A percentile compares a stretch with the other conserved stretches of the same genome.
Evolutionary conservation across 805 yeast species (phyloP).

Genomic region (Barnettozyma populi): DNA sequence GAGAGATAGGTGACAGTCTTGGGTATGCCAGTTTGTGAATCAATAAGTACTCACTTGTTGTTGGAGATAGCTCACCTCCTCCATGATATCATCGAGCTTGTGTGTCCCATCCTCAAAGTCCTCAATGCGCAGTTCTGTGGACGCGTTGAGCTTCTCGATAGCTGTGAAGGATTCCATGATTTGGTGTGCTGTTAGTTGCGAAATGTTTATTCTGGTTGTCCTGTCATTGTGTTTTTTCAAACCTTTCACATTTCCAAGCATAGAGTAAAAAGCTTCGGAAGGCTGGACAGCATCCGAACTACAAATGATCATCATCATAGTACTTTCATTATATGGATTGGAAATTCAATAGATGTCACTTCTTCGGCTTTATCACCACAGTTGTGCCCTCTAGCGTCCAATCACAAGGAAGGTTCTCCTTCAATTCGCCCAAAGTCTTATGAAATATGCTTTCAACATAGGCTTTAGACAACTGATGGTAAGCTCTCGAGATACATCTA

Average conservation of each 20-base stretch:
- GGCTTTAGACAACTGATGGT: slow-evolving; percentile 28
- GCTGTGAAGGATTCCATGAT: slow-evolving; percentile 27
- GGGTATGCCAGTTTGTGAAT: background rate
- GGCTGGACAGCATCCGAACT: background rate
- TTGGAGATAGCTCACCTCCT: slow-evolving; percentile 32
- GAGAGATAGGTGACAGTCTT: too few relatives aligned
- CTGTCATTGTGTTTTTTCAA: background rate
- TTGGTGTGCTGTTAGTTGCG: background rate
- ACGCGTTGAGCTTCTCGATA: slow-evolving; percentile 24
- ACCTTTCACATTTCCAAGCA: too few relatives aligned
- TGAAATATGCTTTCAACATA: slow-evolving; percentile 15
- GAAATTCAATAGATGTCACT: background rate
- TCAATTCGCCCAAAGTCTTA: slow-evolving; percentile 4
- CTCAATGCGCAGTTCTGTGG: slow-evolving; percentile 26
- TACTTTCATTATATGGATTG: too few relatives aligned
- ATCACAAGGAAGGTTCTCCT: slow-evolving; percentile 2
- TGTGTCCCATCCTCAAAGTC: slow-evolving; percentile 38
- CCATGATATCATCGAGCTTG: slow-evolving; percentile 29
- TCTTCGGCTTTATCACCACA: slow-evolving; percentile 14
- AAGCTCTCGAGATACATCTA: slow-evolving; percentile 32
- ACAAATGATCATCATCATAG: background rate
- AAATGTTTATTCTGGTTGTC: too few relatives aligned
- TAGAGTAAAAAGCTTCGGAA: too few relatives aligned
- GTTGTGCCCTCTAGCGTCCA: slow-evolving; percentile 14
- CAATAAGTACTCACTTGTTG: slow-evolving; percentile 19